phyloP scores from a whole-genome alignment of 140 eudicot genomes.

The Cichorium intybus region DNA sequence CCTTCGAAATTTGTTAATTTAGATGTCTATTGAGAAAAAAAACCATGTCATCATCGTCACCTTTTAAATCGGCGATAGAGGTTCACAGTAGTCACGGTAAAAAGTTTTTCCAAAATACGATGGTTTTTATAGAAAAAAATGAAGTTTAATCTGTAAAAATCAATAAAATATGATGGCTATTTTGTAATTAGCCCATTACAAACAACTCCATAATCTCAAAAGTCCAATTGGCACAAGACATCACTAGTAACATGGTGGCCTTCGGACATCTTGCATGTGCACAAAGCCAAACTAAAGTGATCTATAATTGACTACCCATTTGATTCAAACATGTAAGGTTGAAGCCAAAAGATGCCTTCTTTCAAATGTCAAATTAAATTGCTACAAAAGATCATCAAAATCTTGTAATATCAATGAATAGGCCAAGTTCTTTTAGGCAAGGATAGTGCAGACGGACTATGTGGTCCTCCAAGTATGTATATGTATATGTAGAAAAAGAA shows the following conservation, averaged over 20 bases:
- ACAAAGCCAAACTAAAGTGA: conserved; percentile 33
- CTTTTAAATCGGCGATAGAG: no score
- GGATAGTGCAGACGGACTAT: not conserved
- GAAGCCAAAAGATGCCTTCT: conserved; percentile 27
- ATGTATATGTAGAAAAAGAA: not conserved
- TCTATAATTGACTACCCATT: conserved; percentile 29
- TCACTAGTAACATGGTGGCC: conserved; percentile 11
- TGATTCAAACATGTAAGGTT: conserved; percentile 20
- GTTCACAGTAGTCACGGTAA: no score
- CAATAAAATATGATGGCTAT: no score
- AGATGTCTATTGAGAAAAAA: no score
- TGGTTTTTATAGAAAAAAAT: no score
- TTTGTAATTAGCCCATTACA: no score
- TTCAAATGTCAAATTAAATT: conserved; percentile 19
- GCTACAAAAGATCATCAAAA: conserved; percentile 7
- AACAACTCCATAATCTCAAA: not conserved
- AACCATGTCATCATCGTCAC: no score
- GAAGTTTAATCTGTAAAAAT: no score
- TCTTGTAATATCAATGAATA: not conserved
- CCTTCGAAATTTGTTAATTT: no score
- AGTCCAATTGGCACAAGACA: not conserved
- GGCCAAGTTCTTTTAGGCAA: conserved; percentile 10
- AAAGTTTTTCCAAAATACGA: no score
- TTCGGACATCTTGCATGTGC: conserved; percentile 32
- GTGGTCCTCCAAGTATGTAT: not conserved